Percentiles rank a stretch among this genome's conserved stretches.
Evolutionary conservation across 192 early-diverging fungal species (phyloP).

Genomic region (Pilaira anomala): DNA sequence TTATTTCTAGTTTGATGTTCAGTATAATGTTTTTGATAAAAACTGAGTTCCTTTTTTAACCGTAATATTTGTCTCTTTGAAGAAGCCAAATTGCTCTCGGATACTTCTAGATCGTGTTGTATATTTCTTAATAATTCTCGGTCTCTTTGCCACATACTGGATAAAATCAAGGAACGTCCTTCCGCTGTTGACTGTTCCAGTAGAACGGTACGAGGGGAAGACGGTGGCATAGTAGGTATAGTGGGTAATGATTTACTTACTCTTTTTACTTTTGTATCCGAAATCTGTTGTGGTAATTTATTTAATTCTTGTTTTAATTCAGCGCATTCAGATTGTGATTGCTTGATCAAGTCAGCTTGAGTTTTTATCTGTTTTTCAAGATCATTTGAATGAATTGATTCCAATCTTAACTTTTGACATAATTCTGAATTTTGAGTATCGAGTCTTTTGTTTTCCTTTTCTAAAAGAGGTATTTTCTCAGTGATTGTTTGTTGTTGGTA

Average conservation of each 20-base stretch:
- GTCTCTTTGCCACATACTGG: conserved; percentile 11
- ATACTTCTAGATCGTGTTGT: conserved; percentile 2
- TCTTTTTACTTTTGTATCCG: background rate
- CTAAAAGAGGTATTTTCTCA: background rate
- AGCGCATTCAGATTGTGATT: background rate
- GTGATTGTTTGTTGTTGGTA: too few relatives aligned
- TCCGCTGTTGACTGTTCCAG: background rate
- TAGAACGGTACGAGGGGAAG: background rate
- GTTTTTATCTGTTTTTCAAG: background rate
- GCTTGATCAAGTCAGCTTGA: background rate
- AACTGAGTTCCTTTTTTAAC: background rate
- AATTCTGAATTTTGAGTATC: too few relatives aligned
- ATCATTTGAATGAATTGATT: background rate
- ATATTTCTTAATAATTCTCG: background rate
- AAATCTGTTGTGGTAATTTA: background rate
- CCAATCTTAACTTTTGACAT: too few relatives aligned
- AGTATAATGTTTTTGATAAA: background rate
- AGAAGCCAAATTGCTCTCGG: conserved; percentile 1
- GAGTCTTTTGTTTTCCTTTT: background rate
- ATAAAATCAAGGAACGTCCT: background rate
- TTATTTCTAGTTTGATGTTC: background rate
- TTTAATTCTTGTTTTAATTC: background rate
- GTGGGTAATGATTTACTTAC: background rate
- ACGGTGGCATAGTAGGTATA: background rate
- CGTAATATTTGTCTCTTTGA: background rate